These are phyloP conservation scores for Fraxinus anomala DNA, from an alignment of 257 asterid genomes.

Conservation along the genomic window DNA sequence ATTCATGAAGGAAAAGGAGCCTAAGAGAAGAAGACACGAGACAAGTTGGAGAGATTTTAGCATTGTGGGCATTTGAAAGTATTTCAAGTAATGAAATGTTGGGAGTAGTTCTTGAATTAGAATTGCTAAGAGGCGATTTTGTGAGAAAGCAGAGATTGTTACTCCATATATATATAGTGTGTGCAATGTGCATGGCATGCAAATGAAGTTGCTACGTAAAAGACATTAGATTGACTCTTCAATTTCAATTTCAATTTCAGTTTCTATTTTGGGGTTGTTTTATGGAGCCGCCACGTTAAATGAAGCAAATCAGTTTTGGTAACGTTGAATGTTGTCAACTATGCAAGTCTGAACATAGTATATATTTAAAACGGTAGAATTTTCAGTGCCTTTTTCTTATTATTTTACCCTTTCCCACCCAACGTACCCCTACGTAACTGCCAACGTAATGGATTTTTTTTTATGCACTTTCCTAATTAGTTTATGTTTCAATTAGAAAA, in stretches of 20 bases:
- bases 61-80: not conserved
- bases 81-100: not conserved
- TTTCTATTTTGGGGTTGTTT: not conserved
- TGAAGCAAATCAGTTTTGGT: not conserved
- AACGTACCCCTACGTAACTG: not conserved
- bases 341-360: not conserved
- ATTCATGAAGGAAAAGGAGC: not conserved
- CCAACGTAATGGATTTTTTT: not conserved
- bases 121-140: not conserved
- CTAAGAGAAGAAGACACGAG: not conserved
- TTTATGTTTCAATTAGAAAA: too few relatives aligned
- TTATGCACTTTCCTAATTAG: too few relatives aligned
- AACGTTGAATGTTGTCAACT: not conserved
- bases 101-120: not conserved
- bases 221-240: not conserved
- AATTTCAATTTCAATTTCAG: not conserved
- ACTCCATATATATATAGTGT: not conserved
- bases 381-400: not conserved
- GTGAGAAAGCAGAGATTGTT: not conserved
- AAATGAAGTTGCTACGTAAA: not conserved
- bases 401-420: not conserved
- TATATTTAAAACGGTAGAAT: not conserved
- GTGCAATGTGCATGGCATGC: not conserved
- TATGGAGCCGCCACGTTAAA: not conserved
- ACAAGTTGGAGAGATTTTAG: not conserved